A percentile compares a stretch with the other conserved stretches of the same genome.
phyloP scores from a whole-genome alignment of 75 land plant species.

The Chamaecyparis obtusa region DNA sequence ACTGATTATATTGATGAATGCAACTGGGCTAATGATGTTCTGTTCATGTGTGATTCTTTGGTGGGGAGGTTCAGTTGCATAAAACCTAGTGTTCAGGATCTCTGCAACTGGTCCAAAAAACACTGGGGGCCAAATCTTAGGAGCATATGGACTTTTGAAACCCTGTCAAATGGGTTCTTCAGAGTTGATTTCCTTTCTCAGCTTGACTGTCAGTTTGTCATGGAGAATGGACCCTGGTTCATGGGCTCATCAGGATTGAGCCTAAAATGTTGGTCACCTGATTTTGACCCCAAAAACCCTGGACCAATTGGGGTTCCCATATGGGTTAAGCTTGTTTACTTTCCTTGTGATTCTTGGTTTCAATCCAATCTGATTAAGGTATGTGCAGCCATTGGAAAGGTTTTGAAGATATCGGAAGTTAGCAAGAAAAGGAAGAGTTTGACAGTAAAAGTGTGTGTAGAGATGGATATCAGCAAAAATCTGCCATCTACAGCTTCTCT shows the following conservation, averaged over 20 bases:
- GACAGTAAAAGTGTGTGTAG: not conserved
- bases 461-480: not conserved
- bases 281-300: not conserved
- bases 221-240: constrained; percentile 12
- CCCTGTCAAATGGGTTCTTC: not conserved
- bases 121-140: not conserved
- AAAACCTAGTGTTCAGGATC: not conserved
- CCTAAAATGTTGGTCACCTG: constrained; percentile 4
- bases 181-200: not conserved
- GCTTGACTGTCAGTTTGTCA: not conserved
- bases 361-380: not conserved
- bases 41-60: not conserved
- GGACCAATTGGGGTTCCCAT: not conserved
- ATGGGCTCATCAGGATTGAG: not conserved
- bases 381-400: not conserved
- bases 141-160: not conserved
- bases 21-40: not conserved
- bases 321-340: not conserved
- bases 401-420: not conserved
- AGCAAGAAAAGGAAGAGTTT: not conserved
- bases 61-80: not conserved
- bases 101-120: not conserved
- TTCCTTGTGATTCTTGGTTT: not conserved
- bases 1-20: not conserved
- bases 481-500: not conserved